phyloP scores from a whole-genome alignment of 768 basidiomycete species.

The Termitomyces sp. region DNA sequence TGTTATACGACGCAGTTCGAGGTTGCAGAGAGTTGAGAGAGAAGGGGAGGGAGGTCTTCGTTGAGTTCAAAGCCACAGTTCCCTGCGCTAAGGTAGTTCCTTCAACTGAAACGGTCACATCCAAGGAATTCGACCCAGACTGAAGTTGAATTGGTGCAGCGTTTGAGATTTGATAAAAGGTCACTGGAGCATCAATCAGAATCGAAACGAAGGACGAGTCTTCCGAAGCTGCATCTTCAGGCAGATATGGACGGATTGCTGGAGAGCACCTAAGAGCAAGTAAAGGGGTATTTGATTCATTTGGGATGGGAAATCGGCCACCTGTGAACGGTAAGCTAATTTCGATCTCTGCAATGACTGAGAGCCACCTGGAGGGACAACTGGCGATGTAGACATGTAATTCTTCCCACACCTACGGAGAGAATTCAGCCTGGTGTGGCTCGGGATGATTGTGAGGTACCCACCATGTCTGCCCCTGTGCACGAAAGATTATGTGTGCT shows the following conservation, averaged over 20 bases:
- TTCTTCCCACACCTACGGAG: conserved; percentile 53
- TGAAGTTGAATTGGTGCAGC: conserved; percentile 37
- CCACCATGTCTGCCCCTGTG: conserved; percentile 17
- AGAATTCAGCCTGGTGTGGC: conserved; percentile 13
- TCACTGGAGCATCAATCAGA: conserved; percentile 51
- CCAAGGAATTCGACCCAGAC: conserved; percentile 23
- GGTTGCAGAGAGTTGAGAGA: conserved; percentile 44
- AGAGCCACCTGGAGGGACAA: conserved; percentile 39
- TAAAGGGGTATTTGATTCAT: conserved; percentile 35
- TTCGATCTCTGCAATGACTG: not conserved
- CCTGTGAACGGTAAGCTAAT: conserved; percentile 16
- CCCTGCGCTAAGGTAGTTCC: conserved; percentile 42
- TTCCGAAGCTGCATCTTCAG: conserved; percentile 38
- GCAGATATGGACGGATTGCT: conserved; percentile 57
- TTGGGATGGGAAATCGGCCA: conserved; percentile 43
- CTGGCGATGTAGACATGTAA: conserved; percentile 41
- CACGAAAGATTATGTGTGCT: not conserved
- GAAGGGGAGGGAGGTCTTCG: conserved; percentile 46
- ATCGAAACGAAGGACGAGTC: conserved; percentile 37
- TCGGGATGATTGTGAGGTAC: not conserved
- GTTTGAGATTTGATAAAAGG: conserved; percentile 42
- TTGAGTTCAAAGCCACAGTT: conserved; percentile 46
- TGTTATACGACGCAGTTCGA: conserved; percentile 31
- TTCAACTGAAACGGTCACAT: conserved; percentile 43
- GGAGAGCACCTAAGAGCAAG: conserved; percentile 58